Evolutionary conservation across 2,329 filamentous ascomycete genomes (phyloP).

Genomic region (Diaporthe longicolla): DNA sequence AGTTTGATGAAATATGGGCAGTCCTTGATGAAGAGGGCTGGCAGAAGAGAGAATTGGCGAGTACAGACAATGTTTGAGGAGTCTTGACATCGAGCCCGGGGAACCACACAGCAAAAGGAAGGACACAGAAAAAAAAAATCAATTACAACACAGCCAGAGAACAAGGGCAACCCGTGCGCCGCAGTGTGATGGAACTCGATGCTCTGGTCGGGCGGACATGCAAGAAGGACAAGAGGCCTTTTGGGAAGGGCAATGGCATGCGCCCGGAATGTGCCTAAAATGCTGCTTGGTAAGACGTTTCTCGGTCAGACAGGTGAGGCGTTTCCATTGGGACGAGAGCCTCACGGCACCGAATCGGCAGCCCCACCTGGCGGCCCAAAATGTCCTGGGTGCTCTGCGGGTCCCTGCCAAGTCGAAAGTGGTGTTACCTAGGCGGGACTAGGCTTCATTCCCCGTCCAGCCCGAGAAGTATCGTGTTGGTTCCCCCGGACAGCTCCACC

Average conservation of each 20-base stretch:
- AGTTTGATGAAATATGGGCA: neutral
- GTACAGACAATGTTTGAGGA: neutral
- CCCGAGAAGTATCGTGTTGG: neutral
- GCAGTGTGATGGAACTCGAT: constrained; percentile 3
- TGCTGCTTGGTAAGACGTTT: constrained; percentile 28
- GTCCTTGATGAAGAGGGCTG: neutral
- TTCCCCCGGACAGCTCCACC: neutral
- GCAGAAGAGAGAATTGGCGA: neutral
- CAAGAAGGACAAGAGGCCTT: neutral
- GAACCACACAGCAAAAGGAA: neutral
- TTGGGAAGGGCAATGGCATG: constrained; percentile 2
- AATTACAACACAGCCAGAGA: constrained; percentile 7
- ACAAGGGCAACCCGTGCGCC: constrained; percentile 4
- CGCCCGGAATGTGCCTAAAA: constrained; percentile 15
- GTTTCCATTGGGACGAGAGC: constrained; percentile 25
- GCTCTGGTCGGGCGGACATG: neutral
- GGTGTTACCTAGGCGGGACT: constrained; percentile 24
- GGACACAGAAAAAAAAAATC: neutral
- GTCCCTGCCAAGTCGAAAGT: constrained; percentile 25
- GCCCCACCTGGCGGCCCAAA: neutral
- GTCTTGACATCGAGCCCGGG: neutral
- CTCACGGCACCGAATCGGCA: constrained; percentile 32
- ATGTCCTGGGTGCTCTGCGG: constrained; percentile 15
- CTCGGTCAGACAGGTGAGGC: constrained; percentile 12
- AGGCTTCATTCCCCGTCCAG: constrained; percentile 10